These are phyloP conservation scores for Alternaria longipes DNA, from an alignment of 2,329 filamentous ascomycete species.

Conservation along the genomic window DNA sequence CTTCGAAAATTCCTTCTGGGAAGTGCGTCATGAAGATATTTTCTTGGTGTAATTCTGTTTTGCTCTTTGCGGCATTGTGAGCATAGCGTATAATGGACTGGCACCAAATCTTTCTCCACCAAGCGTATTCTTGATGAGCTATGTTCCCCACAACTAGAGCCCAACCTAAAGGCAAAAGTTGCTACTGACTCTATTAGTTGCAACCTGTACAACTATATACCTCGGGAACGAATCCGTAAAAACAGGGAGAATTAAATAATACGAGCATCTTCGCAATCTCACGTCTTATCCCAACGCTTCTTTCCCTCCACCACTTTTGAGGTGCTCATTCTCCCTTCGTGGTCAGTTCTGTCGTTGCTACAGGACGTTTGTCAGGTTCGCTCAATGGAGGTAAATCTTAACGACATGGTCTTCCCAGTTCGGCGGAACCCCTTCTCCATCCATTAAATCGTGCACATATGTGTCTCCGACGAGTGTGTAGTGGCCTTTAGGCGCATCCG, in stretches of 20 bases:
- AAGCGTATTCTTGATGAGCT: neutral
- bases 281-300: neutral
- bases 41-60: neutral
- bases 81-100: neutral
- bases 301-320: neutral
- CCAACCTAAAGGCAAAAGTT: neutral
- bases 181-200: neutral
- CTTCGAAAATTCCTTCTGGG: neutral
- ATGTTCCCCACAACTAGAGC: too few species aligned
- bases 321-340: neutral
- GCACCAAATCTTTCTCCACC: neutral
- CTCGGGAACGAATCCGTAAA: neutral
- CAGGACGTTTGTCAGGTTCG: neutral
- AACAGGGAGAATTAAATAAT: neutral
- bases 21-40: neutral
- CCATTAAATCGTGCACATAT: slow-evolving; percentile 31
- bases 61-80: neutral
- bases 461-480: slow-evolving; percentile 21
- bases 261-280: neutral
- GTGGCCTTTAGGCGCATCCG: neutral
- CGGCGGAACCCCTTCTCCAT: slow-evolving; percentile 20
- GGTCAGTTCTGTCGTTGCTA: neutral
- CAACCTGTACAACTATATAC: neutral
- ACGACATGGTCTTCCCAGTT: neutral
- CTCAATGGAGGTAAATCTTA: slow-evolving; percentile 1